Base-by-base conservation (phyloP, 2,329 filamentous ascomycete genomes). In the Ciborinia camelliae region DNA sequence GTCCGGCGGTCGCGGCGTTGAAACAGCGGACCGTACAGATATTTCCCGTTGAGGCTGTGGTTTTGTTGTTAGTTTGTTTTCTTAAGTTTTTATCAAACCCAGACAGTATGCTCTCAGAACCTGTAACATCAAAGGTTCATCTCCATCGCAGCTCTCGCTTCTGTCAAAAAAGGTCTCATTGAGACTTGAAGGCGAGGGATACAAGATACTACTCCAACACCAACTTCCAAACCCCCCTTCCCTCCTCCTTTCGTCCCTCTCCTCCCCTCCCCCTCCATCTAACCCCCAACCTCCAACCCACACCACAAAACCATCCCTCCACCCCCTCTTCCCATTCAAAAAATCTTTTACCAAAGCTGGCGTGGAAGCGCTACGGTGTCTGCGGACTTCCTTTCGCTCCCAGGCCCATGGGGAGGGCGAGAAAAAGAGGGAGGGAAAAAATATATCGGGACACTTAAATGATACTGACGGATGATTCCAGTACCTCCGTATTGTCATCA, bases 81-180 rank as follows among this genome's bases (percentile, higher is more conserved):
- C n/a, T n/a, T n/a, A 97, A 28, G 87, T 86, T 75, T 97, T 97
- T 65, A 97, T 81, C 65, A 97, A 77, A 0, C 87, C 91, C 5
- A 97, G 77, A 72, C 93, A 97, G 75, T 97, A 99, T 0, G 92
- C 90, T 67, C 92, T 84, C 35, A 99, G 80, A 1, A 95, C 82
- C 50, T 84, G 79, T 52, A 87, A 81, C 12, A 81, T 77, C 73
- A 90, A 80, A 9, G 79, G 80, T 12, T 81, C 76, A 14, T 76
- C 72, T 14, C 70, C 69, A 30, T 68, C 66, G 48, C 57, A 66
- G 43, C 65, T 68, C 28, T 73, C 69, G 4, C 69, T 69, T 55
- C 63, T 66, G 58, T 71, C 70, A 69, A 72, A 70, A 32, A 65
- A 66, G 37, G 66, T 71, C 52, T 70, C 73, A 3, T 87, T 79